Evolutionary conservation across 108 stramenopile species (phyloP).

Genomic region (Fistulifera solaris): DNA sequence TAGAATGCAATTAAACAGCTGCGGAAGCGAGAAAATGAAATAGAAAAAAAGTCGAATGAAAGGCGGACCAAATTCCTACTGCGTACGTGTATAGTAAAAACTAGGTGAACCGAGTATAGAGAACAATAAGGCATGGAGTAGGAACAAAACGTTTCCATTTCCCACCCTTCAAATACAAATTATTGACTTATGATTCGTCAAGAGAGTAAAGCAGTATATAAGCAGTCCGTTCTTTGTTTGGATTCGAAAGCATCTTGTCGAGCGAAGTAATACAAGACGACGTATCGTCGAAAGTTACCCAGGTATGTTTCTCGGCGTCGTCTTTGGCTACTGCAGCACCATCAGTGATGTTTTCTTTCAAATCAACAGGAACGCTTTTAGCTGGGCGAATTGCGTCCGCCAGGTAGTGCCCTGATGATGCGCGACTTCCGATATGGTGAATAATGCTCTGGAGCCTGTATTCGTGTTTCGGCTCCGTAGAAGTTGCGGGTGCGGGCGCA

Average conservation of each 20-base stretch:
- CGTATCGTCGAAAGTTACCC: slow-evolving; percentile 3
- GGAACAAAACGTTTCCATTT: no score
- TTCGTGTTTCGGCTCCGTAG: background rate
- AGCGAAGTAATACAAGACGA: background rate
- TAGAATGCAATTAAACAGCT: no score
- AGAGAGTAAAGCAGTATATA: slow-evolving; percentile 4
- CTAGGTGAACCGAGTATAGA: no score
- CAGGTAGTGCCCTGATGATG: slow-evolving; percentile 47
- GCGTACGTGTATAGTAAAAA: no score
- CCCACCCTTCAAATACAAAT: no score
- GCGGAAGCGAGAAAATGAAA: no score
- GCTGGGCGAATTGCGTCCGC: slow-evolving; percentile 27
- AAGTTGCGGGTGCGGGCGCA: background rate
- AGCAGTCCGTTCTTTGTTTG: background rate
- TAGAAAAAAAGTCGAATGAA: no score
- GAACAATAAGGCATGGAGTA: no score
- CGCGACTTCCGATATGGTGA: slow-evolving; percentile 43
- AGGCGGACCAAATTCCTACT: no score
- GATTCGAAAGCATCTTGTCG: background rate
- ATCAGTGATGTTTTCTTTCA: slow-evolving; percentile 12
- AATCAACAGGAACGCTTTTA: background rate
- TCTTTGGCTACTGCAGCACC: background rate
- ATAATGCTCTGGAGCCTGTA: slow-evolving; percentile 39
- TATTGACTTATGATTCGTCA: background rate
- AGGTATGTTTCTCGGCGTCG: background rate